phyloP scores from a whole-genome alignment of 2,329 filamentous ascomycete species.

The Aureobasidium namibiae region DNA sequence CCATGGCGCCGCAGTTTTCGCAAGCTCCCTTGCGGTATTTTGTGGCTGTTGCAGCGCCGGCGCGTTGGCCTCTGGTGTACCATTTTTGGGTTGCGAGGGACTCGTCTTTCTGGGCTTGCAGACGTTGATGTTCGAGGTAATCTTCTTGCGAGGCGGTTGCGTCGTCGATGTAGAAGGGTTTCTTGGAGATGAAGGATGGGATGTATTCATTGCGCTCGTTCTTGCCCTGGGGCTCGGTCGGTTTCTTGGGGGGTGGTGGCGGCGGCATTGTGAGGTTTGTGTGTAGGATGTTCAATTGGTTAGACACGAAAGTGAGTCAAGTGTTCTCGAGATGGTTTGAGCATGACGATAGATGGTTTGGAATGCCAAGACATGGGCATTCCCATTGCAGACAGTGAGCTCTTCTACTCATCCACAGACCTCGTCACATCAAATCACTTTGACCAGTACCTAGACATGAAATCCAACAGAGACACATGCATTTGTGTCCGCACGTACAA shows the following conservation, averaged over 20 bases:
- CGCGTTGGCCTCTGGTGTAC: slow-evolving; percentile 84
- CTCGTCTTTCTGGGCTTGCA: slow-evolving; percentile 58
- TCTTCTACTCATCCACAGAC: too few species aligned
- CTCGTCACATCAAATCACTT: too few species aligned
- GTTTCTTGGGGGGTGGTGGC: slow-evolving; percentile 60
- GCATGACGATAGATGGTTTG: neutral
- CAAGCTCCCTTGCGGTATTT: slow-evolving; percentile 98
- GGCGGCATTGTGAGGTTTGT: neutral
- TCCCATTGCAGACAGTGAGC: neutral
- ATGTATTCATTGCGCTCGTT: slow-evolving; percentile 98
- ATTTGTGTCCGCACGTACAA: too few species aligned
- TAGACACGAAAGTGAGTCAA: neutral
- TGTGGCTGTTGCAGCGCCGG: slow-evolving; percentile 71
- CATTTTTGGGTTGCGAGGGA: slow-evolving; percentile 63
- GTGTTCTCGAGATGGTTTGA: neutral
- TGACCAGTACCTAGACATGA: too few species aligned
- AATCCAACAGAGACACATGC: too few species aligned
- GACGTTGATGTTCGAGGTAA: slow-evolving; percentile 93
- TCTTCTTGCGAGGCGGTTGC: slow-evolving; percentile 63
- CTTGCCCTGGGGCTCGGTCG: slow-evolving; percentile 52
- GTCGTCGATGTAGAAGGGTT: slow-evolving; percentile 89
- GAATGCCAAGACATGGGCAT: neutral
- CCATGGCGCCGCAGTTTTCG: slow-evolving; percentile 97
- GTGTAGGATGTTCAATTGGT: neutral
- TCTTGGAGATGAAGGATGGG: slow-evolving; percentile 93